phyloP scores from a whole-genome alignment of 495 filamentous ascomycete species.

The Letharia columbiana region DNA sequence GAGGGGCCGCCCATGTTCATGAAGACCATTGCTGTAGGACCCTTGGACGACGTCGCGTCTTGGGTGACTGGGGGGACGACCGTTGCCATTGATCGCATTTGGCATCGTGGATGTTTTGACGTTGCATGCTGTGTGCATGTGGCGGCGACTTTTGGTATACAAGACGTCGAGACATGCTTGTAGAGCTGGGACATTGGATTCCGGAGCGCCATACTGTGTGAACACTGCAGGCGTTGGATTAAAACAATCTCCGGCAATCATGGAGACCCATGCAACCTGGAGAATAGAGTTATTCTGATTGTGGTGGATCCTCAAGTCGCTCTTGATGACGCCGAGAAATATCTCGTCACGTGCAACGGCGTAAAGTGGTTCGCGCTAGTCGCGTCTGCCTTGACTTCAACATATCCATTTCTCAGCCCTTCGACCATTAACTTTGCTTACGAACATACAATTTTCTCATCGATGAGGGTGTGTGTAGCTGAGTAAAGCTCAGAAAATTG shows the following conservation, averaged over 20 bases:
- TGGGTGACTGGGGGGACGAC: slow-evolving; percentile 68
- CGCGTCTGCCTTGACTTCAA: slow-evolving; percentile 14
- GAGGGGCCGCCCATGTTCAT: slow-evolving; percentile 99
- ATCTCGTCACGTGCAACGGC: slow-evolving; percentile 2
- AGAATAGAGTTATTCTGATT: background rate
- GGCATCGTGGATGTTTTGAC: background rate
- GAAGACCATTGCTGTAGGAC: slow-evolving; percentile 91
- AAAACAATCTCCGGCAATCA: background rate
- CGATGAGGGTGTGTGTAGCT: background rate
- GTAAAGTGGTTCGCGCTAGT: slow-evolving; percentile 10
- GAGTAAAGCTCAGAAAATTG: background rate
- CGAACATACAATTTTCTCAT: background rate
- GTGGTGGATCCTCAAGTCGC: background rate
- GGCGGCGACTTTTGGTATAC: slow-evolving; percentile 1
- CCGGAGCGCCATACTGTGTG: slow-evolving; percentile 12
- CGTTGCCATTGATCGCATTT: slow-evolving; percentile 49
- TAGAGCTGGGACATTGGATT: slow-evolving; percentile 7
- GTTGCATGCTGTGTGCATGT: background rate
- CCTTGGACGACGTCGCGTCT: slow-evolving; percentile 51
- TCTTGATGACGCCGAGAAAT: background rate
- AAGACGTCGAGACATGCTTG: background rate
- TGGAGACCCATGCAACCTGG: background rate
- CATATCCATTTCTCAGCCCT: background rate
- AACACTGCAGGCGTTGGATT: background rate
- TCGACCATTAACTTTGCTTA: background rate